Conservation (phyloP, 768 basidiomycete genomes). For the Galerina sulciceps region DNA sequence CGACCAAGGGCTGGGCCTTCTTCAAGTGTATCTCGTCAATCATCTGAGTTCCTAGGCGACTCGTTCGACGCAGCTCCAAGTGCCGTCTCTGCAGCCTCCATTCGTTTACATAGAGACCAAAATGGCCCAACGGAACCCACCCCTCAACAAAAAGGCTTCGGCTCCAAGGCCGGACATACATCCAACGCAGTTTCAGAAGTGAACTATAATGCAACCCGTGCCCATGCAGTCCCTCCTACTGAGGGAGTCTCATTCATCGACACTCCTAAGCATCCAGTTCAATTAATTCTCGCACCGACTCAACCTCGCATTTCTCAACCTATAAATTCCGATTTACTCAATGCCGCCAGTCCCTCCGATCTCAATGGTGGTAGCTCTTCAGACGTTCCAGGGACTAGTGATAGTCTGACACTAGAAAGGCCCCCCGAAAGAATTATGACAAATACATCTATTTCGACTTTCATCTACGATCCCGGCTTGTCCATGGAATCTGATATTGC, state of each 20-base stretch:
- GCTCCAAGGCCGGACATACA: not conserved
- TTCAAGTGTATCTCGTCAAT: constrained; percentile 28
- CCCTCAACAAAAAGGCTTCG: not conserved
- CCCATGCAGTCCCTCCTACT: not conserved
- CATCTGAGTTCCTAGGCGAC: constrained; percentile 16
- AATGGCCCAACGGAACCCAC: not conserved
- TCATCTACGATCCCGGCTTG: not conserved
- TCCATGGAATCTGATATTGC: not conserved
- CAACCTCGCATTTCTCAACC: not conserved
- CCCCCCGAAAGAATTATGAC: not conserved
- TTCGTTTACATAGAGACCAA: no score
- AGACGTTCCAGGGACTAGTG: not conserved
- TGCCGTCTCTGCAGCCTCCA: no score
- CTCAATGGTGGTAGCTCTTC: not conserved
- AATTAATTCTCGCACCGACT: not conserved
- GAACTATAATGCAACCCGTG: not conserved
- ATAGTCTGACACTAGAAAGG: not conserved
- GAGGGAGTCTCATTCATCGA: constrained; percentile 8
- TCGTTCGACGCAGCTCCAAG: not conserved
- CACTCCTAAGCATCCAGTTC: constrained; percentile 12
- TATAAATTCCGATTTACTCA: not conserved
- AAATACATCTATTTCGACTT: not conserved
- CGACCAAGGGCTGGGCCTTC: constrained; percentile 44
- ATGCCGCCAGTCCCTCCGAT: not conserved
- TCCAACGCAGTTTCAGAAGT: not conserved